Evolutionary conservation across 192 early-diverging fungal genomes (phyloP), one percentile per base, ranked within the genome.

Genomic region (Coemansia sp.): DNA sequence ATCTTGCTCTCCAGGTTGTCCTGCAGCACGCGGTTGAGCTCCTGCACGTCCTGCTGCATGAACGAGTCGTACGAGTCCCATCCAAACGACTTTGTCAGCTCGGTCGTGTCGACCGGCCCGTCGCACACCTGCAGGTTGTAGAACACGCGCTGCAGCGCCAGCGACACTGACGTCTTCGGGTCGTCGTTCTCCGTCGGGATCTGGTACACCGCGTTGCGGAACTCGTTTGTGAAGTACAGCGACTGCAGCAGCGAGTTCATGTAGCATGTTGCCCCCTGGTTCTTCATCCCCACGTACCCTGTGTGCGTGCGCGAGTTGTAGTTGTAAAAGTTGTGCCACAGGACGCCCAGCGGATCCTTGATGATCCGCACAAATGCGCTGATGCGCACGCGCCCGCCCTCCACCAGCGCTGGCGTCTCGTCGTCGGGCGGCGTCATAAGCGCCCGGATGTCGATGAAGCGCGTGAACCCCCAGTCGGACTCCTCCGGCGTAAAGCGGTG

Each of bases 31-130:
- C 97, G 85, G 75, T 96, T 96, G 67, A 99, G 95, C 73, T 97
- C 96, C 70, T 97, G 95, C n/a, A 98, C 91, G 77, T 99, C 97
- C 67, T 99, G 97, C 82, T 99, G 96, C 85, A 87, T 89, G 63
- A 97, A 99, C 22, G 92, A 88, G 34, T 98, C 97, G 34, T 89
- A 56, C 13, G 94, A 89, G 72, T 96, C 90, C 97, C 97, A 99
- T 27, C 97, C 97, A 87, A 99, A 99, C 0, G 94, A 95, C 72
- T 90, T 90, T 44, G 97, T 99, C 64, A 99, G 81, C 79, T 98
- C 97, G 3, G 85, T 94, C 2, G 97, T 99, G 30, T 86, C 92
- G 36, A 98, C 93, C 6, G 95, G 72, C 22, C 75, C 66, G 34
- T 82, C 62, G 29, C 81, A 85, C 38, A 83, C 84, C 55, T 96